Evolutionary conservation across 2,329 filamentous ascomycete species (phyloP), one percentile per base, ranked within the genome.

Genomic region (Magnaporthiopsis incrustans): DNA sequence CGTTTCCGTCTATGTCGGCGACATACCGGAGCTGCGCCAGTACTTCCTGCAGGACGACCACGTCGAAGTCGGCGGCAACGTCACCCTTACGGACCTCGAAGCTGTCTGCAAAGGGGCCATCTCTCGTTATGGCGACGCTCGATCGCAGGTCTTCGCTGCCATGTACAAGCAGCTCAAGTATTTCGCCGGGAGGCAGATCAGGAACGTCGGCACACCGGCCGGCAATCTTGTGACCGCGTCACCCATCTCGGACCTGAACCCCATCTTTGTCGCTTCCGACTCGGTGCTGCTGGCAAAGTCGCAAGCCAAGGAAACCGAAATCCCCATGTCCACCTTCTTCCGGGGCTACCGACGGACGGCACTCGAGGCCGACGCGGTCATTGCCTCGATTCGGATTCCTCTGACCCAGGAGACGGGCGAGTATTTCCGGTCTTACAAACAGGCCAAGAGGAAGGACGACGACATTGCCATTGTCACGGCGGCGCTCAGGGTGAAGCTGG

Each of bases 381-480:
- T 99, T 66, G 87, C 92, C 1, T 89, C 89, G 57, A 88, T 99
- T 67, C 86, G 89, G n/a, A 91, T 99, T 59, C 95, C 95, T 0
- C 78, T 90, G 3, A 89, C 90, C 0, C 81, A 81, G 3, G 82
- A 87, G 63, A 89, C 89, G 70, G 89, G 90, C 4, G 95, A 98
- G 73, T 92, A 88, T 72, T 89, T 97, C 73, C 85, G 90, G 58
- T 89, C 94, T 1, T 98, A 97, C 77, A 99, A 99, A 77, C 94
- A 98, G 74, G 87, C 95, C 0, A 99, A 99, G 80, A 82, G 95
- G 68, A 98, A 98, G 73, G 95, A 99, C 70, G 95, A 99, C 71
- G 95, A 99, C 73, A 98, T 99, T 73, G 95, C 95, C 2, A 98
- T 99, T 70, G 95, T 98, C 30, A 98, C 96, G 61, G 87, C 90